Percentiles rank a stretch among this genome's conserved stretches.
phyloP scores from a whole-genome alignment of 371 early-diverging fungal genomes.

The Mortierella sp. region DNA sequence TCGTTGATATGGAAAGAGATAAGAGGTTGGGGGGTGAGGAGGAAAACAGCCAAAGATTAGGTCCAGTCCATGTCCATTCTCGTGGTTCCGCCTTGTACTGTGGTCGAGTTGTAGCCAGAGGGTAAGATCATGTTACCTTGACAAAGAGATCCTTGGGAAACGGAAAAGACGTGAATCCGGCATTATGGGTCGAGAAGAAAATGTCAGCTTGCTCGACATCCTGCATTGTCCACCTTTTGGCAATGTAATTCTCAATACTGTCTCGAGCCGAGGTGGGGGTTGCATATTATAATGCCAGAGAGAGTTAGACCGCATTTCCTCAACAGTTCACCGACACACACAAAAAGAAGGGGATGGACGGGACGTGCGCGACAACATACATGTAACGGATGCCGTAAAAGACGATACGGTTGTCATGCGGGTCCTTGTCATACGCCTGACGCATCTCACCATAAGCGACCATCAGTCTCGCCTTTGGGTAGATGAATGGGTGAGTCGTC shows the following conservation, averaged over 20 bases:
- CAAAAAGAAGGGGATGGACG: too few relatives aligned
- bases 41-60: background rate
- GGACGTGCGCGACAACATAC: conserved; percentile 12
- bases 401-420: conserved; percentile 74
- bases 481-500: conserved; percentile 73
- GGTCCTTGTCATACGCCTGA: conserved; percentile 66
- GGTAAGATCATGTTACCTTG: conserved; percentile 56
- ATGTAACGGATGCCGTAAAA: conserved; percentile 87
- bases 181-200: conserved; percentile 79
- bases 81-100: background rate
- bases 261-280: too few relatives aligned
- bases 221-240: conserved; percentile 67
- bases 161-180: conserved; percentile 67
- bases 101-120: background rate
- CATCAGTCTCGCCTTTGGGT: conserved; percentile 75
- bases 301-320: too few relatives aligned
- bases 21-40: background rate
- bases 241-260: conserved; percentile 73
- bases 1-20: background rate
- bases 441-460: conserved; percentile 88
- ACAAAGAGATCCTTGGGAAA: conserved; percentile 81
- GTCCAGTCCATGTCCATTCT: too few relatives aligned
- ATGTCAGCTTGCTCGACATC: conserved; percentile 70
- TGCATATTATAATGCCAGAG: too few relatives aligned
- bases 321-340: too few relatives aligned